phyloP scores from a whole-genome alignment of 2,329 filamentous ascomycete genomes.

The Metarhizium guizhouense region DNA sequence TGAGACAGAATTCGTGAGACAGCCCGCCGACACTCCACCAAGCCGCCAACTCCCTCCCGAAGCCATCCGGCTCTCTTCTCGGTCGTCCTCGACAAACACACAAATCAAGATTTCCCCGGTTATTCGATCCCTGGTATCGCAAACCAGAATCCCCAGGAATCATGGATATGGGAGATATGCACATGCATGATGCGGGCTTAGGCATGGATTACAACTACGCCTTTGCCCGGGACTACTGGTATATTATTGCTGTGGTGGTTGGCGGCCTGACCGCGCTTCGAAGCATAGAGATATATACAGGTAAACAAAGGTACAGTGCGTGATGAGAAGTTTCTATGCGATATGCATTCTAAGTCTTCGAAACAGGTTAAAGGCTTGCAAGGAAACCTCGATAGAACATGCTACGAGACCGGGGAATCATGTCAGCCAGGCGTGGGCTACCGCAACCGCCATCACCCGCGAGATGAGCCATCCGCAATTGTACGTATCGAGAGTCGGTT shows the following conservation, averaged over 20 bases:
- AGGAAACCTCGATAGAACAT: constrained; percentile 32
- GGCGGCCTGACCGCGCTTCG: constrained; percentile 32
- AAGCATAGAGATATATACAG: constrained; percentile 33
- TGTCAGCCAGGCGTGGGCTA: constrained; percentile 46
- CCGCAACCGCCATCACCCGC: constrained; percentile 45
- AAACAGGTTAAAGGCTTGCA: constrained; percentile 37
- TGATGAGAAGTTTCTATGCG: neutral
- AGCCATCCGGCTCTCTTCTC: neutral
- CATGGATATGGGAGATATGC: constrained; percentile 24
- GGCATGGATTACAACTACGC: constrained; percentile 37
- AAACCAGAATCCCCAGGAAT: constrained; percentile 11
- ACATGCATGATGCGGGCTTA: constrained; percentile 22
- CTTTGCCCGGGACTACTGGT: constrained; percentile 50
- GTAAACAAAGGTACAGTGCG: constrained; percentile 29
- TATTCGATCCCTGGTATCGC: constrained; percentile 5
- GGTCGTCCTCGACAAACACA: neutral
- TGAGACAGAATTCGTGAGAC: neutral
- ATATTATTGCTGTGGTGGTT: constrained; percentile 42
- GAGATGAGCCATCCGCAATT: constrained; percentile 49
- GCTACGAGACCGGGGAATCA: constrained; percentile 42
- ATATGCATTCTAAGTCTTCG: neutral
- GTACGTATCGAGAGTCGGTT: constrained; percentile 33
- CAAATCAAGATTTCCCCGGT: neutral
- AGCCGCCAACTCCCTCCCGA: neutral
- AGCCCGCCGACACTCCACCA: neutral